These are phyloP conservation scores for Aspergillus luchuensis DNA, from an alignment of 2,329 filamentous ascomycete species.

Conservation along the genomic window DNA sequence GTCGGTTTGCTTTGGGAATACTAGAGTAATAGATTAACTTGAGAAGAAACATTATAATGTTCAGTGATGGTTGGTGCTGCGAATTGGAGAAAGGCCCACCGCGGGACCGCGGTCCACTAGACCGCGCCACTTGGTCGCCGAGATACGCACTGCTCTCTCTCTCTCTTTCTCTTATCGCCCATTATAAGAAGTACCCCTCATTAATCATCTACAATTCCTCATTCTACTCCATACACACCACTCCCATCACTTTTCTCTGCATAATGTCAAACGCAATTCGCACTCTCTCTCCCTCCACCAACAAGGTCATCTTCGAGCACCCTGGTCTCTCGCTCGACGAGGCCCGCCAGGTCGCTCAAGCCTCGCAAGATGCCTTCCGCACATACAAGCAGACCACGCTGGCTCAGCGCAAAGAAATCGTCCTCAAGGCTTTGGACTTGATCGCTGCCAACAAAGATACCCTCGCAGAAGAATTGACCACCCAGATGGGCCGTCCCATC, in stretches of 20 bases:
- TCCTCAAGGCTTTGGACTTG: conserved; percentile 73
- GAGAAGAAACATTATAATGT: too few relatives aligned
- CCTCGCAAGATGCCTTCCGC: conserved; percentile 33
- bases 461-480: conserved; percentile 76
- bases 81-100: background rate
- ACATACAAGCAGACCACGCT: conserved; percentile 71
- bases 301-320: conserved; percentile 77
- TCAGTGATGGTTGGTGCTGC: too few relatives aligned
- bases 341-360: conserved; percentile 25
- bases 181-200: conserved; percentile 2
- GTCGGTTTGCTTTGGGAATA: conserved; percentile 1
- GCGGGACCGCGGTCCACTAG: background rate
- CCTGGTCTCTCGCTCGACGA: conserved; percentile 59
- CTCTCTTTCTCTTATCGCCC: background rate
- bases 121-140: background rate
- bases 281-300: conserved; percentile 87
- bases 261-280: conserved; percentile 32
- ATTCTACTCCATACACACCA: background rate
- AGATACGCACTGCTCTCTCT: background rate
- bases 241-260: background rate
- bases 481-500: conserved; percentile 90
- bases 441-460: conserved; percentile 71
- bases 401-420: conserved; percentile 72
- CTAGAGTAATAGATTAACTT: background rate
- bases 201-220: background rate